These are phyloP conservation scores for Oehlia diaphana DNA, from an alignment of 192 early-diverging fungal species.

Conservation along the genomic window DNA sequence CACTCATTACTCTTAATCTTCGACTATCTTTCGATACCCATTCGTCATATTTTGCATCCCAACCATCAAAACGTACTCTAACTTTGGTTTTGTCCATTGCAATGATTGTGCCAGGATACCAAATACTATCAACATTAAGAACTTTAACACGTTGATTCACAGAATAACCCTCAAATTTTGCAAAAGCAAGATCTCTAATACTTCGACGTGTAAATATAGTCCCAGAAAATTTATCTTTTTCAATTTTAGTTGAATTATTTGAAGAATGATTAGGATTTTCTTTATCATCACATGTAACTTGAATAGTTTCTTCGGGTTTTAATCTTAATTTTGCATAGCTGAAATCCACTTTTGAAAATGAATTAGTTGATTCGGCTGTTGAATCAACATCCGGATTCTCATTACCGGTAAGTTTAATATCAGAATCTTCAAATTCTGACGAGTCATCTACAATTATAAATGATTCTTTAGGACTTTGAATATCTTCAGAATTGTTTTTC, in stretches of 20 bases:
- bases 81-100: constrained; percentile 42
- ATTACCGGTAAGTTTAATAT: not conserved
- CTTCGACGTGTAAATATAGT: not conserved
- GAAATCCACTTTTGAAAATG: not conserved
- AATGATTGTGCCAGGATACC: constrained; percentile 47
- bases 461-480: not conserved
- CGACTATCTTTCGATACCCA: constrained; percentile 52
- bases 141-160: constrained; percentile 43
- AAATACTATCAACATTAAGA: constrained; percentile 41
- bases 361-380: not conserved
- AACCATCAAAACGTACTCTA: constrained; percentile 50
- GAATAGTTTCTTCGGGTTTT: not conserved
- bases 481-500: not conserved
- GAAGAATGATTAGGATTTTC: not conserved
- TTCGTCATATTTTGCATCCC: constrained; percentile 51
- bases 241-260: not conserved
- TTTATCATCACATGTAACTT: not conserved
- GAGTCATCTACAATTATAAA: not conserved
- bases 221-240: not conserved
- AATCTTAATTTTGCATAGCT: not conserved
- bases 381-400: not conserved
- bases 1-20: constrained; percentile 33
- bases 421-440: not conserved
- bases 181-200: not conserved
- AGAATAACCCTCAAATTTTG: constrained; percentile 33